Evolutionary conservation across 2,329 filamentous ascomycete species (phyloP), one percentile per base, ranked within the genome.

Genomic region (Venturia pyrina): DNA sequence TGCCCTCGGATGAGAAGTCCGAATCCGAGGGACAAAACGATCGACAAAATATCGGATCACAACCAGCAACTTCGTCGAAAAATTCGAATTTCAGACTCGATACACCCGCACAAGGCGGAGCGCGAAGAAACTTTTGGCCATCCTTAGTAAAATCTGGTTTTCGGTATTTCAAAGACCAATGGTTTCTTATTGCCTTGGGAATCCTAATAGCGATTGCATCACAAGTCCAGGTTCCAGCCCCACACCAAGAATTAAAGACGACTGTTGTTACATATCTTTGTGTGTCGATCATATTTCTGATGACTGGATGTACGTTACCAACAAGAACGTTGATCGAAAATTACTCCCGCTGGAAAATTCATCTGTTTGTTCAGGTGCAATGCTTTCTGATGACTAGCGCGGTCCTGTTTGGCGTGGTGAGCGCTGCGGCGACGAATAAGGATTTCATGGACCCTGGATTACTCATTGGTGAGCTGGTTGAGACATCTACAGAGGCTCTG

Each of bases 231-330:
- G 75, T 87, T 75, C 70, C 84, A 78, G 75, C 83, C 77, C 78
- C 85, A 71, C 77, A 83, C 7, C 77, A 83, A 66, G 74, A 78
- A 3, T 75, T 76, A 60, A 84, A 83, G 70, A 75, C 80, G 61
- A 79, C 76, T 17, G 75, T 79, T 10, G 76, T 90, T 65, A 80
- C 89, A 40, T 91, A 91, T 72, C 86, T 87, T 41, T 85, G 83
- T 24, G 86, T 91, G 40, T 85, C 82, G 21, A 75, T 89, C 70
- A 89, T 90, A 70, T 91, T 91, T 74, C 78, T 90, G 66, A 81
- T 90, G 69, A 89, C 87, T 65, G 88, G 88, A 3, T 81, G 89
- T 70, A 89, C 88, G 63, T 83, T 91, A 21, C 81, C 87, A 8
- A 85, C 84, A 0, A 78, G 81, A 43, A 85, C 89, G 70, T 77